Base-by-base conservation (phyloP, 1,284 basidiomycete species). In the Tilletia setariae region DNA sequence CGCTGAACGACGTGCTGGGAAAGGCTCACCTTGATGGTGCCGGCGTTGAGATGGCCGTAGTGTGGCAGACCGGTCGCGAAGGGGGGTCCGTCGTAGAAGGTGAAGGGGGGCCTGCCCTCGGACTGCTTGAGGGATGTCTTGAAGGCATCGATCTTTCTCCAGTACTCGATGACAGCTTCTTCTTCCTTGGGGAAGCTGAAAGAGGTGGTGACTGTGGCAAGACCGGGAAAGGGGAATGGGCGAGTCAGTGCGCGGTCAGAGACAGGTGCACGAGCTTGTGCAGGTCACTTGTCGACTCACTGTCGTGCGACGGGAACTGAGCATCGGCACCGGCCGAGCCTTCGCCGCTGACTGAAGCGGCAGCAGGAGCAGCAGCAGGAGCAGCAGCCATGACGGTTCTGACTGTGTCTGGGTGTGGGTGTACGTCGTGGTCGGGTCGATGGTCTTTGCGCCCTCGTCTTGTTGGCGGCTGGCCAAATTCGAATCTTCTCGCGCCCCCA, bases 121-220 rank as follows among this genome's bases (percentile, higher is more conserved):
- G 91, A 93, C 68, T 96, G 89, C 85, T 93, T 93, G 76, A 97
- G 85, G 78, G 91, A 93, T 4, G 94, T 97, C 83, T 91, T 88
- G 85, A 99, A 99, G 67, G 96, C 96, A 86, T 98, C 93, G 82
- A 98, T 98, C 82, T 94, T 93, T 73, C 88, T 87, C 96, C 96
- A 98, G 85, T 90, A 98, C 68, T 87, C 86, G 75, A 98, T 86
- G 70, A 98, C 92, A 79, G 93, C 93, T 82, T 92, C 90, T 84
- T 98, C 95, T 83, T 96, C 91, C 82, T 89, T 89, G 16, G 94
- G 87, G 83, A 97, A 97, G 85, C 90, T 89, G 85, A 97, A 94
- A 40, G 87, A 86, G 30, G 88, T 85, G 67, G 89, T 87, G 75
- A 91, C 89, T 66, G 30, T 53, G 46, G 46, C 19, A 47, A 47